Evolutionary conservation across 441 rosid species (phyloP).

Genomic region (Corymbia calophylla): DNA sequence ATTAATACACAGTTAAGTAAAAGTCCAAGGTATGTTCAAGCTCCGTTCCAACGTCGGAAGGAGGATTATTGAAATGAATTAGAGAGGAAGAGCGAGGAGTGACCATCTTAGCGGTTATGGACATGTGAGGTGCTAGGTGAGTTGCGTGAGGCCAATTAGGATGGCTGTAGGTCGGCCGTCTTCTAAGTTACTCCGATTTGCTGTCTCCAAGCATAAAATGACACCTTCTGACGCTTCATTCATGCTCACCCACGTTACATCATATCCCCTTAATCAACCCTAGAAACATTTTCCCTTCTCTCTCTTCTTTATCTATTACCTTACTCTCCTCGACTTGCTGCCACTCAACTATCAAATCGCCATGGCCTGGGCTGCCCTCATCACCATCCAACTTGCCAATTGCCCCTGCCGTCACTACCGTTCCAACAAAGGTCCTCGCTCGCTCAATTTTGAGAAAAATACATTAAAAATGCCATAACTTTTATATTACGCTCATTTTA

Average conservation of each 20-base stretch:
- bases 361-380: not conserved
- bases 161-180: not conserved
- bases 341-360: not conserved
- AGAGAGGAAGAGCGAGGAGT: not conserved
- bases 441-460: not conserved
- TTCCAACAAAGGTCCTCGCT: not conserved
- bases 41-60: not conserved
- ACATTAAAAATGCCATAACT: no score
- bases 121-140: not conserved
- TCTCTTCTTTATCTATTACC: not conserved
- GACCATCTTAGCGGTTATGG: not conserved
- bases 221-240: not conserved
- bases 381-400: not conserved
- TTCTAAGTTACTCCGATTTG: not conserved
- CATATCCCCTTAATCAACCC: not conserved
- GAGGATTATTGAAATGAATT: not conserved
- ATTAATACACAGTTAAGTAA: not conserved
- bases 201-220: not conserved
- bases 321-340: not conserved
- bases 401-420: rapidly evolving
- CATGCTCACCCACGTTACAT: not conserved
- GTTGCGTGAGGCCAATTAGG: not conserved
- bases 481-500: no score
- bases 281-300: not conserved
- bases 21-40: not conserved